phyloP scores from a whole-genome alignment of 306 rosid genomes.

The Cucurbita maxima region DNA sequence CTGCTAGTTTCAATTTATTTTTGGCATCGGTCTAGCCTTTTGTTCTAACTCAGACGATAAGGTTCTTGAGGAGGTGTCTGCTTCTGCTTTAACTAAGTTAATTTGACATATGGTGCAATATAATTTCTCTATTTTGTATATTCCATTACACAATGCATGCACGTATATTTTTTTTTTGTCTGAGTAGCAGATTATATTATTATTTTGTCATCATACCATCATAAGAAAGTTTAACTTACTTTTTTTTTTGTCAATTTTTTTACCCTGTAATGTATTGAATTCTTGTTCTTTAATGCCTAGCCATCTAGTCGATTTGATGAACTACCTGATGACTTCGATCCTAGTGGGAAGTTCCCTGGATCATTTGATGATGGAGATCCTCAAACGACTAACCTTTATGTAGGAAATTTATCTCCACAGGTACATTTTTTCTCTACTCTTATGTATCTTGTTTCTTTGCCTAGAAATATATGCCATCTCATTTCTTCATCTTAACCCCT shows the following conservation, averaged over 20 bases:
- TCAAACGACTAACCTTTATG: slow-evolving; percentile 94
- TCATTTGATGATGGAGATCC: slow-evolving; percentile 99
- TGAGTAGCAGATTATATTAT: background rate
- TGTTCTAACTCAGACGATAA: background rate
- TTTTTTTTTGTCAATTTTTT: background rate
- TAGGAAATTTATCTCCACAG: slow-evolving; percentile 97
- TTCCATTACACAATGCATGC: background rate
- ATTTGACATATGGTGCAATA: background rate
- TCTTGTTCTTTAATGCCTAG: slow-evolving; percentile 9
- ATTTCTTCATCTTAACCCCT: slow-evolving; percentile 10
- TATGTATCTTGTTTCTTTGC: background rate
- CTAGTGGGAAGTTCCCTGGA: slow-evolving; percentile 92
- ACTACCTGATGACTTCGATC: slow-evolving; percentile 90
- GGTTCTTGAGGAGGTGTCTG: background rate
- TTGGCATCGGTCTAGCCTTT: background rate
- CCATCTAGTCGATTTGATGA: slow-evolving; percentile 91
- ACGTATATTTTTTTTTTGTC: slow-evolving; percentile 5
- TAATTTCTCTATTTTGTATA: background rate
- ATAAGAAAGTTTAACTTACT: background rate
- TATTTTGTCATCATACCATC: background rate
- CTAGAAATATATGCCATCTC: slow-evolving; percentile 10
- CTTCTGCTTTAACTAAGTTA: background rate
- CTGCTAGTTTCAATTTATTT: background rate
- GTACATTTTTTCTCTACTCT: slow-evolving; percentile 14
- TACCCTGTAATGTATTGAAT: background rate